phyloP scores from a whole-genome alignment of 495 filamentous ascomycete species.

The Aspergillus leporis region DNA sequence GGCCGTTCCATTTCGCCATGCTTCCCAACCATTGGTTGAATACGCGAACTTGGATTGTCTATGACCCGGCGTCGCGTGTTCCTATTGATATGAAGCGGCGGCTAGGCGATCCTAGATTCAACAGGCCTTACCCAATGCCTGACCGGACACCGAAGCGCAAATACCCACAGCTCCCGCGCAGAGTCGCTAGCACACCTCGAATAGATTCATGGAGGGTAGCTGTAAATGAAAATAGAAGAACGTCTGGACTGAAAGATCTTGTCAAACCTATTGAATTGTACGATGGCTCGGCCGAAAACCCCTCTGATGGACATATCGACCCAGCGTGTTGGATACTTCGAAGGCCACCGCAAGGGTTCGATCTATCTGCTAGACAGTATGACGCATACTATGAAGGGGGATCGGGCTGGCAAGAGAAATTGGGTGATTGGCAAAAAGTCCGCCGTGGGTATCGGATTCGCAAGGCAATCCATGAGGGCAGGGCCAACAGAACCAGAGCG shows the following conservation, averaged over 20 bases:
- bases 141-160: constrained; percentile 24
- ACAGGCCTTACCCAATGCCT: constrained; percentile 31
- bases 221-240: constrained; percentile 35
- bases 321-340: constrained; percentile 45
- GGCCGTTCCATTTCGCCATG: constrained; percentile 43
- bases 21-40: constrained; percentile 50
- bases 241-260: constrained; percentile 27
- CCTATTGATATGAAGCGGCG: constrained; percentile 32
- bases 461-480: constrained; percentile 38
- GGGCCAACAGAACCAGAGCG: constrained; percentile 34
- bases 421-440: constrained; percentile 43
- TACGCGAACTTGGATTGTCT: constrained; percentile 41
- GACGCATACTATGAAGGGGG: constrained; percentile 45
- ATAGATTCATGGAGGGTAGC: constrained; percentile 45
- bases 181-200: constrained; percentile 25
- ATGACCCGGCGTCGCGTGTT: constrained; percentile 41
- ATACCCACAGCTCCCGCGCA: constrained; percentile 24
- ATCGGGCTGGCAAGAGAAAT: constrained; percentile 43
- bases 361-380: constrained; percentile 36
- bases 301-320: constrained; percentile 41
- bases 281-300: constrained; percentile 41
- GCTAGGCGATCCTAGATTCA: constrained; percentile 41
- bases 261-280: constrained; percentile 32
- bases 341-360: constrained; percentile 44
- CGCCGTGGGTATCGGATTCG: constrained; percentile 37